Base-by-base conservation (phyloP, 2,329 filamentous ascomycete genomes). In the Fusarium metavorans region DNA sequence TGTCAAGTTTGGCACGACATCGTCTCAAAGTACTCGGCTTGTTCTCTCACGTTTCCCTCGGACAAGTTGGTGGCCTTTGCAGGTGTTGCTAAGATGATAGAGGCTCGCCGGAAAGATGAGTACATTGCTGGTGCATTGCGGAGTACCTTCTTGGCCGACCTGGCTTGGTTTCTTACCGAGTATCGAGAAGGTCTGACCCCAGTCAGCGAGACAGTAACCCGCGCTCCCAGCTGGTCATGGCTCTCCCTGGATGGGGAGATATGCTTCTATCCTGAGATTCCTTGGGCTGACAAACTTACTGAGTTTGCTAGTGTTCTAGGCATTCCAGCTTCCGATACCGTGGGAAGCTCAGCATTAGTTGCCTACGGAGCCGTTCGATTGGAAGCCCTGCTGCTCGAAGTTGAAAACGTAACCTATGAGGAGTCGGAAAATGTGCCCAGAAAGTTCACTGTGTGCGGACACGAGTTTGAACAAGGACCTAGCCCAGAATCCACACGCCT, bases 51-150 rank as follows among this genome's bases (percentile, higher is more conserved):
- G 0, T 57, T 62, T 16, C 23, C 14, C 2, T 32, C 9, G 1
- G 63, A 69, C 18, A 69, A 52, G 14, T 35, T 66, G 3, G 35
- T 69, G 4, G 67, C 63, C 20, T 66, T 69, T 25, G 13, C 67
- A 2, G 57, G 56, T 0, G 34, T 66, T 1, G 56, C 37, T 1
- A 62, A 69, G 35, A 11, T 23, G 8, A 35, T 69, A 9, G 62
- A 62, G 5, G 4, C 10, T 7, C 1, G 2, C 3, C 9, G 62
- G 14, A 14, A 23, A 11, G 67, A 69, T 20, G 6, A 10, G 11
- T 66, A 66, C 41, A 14, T 69, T 35, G 67, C 56, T 4, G 67
- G 67, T 11, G 14, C 41, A 2, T 63, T 32, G 57, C 35, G 48
- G n/a, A 65, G 61, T 4, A 57, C 27, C 16, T 30, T 64, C 7